phyloP scores from a whole-genome alignment of 1,284 basidiomycete species.

The Pascua sp. region DNA sequence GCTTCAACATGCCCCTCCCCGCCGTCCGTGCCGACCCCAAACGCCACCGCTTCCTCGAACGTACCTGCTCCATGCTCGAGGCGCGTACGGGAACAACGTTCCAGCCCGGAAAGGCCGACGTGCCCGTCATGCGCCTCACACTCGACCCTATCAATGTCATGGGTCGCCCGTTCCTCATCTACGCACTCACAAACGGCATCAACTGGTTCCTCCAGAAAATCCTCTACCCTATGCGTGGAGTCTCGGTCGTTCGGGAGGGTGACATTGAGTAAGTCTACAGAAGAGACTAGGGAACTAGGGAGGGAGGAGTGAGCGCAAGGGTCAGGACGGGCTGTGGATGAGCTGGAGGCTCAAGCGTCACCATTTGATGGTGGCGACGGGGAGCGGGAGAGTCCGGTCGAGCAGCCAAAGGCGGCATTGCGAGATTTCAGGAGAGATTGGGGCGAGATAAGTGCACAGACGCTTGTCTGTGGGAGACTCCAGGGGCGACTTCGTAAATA shows the following conservation, averaged over 20 bases:
- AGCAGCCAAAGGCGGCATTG: too few species aligned
- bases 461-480: too few species aligned
- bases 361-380: too few species aligned
- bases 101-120: conserved; percentile 60
- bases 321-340: too few species aligned
- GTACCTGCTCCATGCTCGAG: conserved; percentile 63
- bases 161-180: conserved; percentile 68
- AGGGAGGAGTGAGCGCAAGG: too few species aligned
- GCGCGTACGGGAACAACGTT: conserved; percentile 67
- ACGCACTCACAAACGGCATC: conserved; percentile 58
- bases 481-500: too few species aligned
- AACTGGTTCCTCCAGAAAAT: conserved; percentile 48
- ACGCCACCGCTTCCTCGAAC: conserved; percentile 57
- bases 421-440: too few species aligned
- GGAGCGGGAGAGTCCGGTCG: too few species aligned
- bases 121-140: conserved; percentile 66
- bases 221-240: conserved; percentile 33
- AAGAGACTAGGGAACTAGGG: too few species aligned
- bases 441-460: too few species aligned
- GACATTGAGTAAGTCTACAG: conserved; percentile 54
- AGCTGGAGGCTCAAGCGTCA: too few species aligned
- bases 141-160: conserved; percentile 66
- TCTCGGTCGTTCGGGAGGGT: conserved; percentile 38
- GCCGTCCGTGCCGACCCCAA: conserved; percentile 50
- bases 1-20: conserved; percentile 63